These are phyloP conservation scores for Capronia coronata DNA, from an alignment of 2,329 filamentous ascomycete species.

Conservation along the genomic window DNA sequence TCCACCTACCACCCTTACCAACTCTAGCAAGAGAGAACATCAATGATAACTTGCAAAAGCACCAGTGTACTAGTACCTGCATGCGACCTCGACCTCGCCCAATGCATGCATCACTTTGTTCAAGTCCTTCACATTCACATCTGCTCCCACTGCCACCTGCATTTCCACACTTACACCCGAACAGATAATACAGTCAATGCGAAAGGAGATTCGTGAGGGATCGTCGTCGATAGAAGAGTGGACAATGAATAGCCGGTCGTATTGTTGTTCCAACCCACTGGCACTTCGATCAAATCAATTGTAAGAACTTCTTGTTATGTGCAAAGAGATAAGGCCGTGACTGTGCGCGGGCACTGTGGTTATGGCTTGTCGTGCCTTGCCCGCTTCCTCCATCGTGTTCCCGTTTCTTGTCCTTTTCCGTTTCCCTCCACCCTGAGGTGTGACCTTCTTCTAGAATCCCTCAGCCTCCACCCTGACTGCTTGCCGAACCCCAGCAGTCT, in stretches of 20 bases:
- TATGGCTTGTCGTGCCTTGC: background rate
- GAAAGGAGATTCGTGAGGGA: slow-evolving; percentile 16
- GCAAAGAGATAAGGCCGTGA: background rate
- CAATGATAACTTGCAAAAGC: no score
- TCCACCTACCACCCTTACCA: no score
- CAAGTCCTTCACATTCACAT: no score
- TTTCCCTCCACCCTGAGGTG: background rate
- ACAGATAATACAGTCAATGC: background rate
- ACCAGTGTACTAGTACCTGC: no score
- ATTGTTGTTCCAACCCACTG: background rate
- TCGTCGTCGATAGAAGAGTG: slow-evolving; percentile 3
- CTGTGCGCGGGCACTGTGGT: background rate
- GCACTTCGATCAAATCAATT: no score
- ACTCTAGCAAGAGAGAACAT: no score
- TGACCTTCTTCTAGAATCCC: background rate
- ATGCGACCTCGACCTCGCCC: no score
- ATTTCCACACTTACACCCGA: no score
- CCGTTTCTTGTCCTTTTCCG: background rate
- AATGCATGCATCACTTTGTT: no score
- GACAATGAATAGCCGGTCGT: slow-evolving; percentile 1
- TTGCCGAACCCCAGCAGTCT: no score
- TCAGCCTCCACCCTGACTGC: background rate
- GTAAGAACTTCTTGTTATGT: no score
- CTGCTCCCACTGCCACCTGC: no score
- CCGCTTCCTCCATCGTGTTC: background rate